phyloP scores from a whole-genome alignment of 208 protist genomes.

The Acanthamoeba healyi region DNA sequence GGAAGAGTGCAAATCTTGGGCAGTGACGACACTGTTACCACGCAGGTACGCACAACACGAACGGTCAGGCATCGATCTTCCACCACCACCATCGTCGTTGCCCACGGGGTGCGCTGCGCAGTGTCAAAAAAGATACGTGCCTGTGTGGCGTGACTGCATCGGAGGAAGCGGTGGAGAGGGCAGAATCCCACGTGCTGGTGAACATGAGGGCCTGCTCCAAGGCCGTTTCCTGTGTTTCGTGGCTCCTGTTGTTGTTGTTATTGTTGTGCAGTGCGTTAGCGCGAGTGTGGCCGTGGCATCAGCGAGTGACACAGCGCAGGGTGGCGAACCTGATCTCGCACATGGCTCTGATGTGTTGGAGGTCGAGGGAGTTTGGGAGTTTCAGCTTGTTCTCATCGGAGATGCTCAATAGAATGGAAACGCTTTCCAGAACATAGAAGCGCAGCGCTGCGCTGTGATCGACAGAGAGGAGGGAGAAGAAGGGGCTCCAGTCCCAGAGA shows the following conservation, averaged over 20 bases:
- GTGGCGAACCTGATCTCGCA: conserved; percentile 25
- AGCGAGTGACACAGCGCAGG: too few species aligned
- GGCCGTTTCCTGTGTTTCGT: conserved; percentile 10
- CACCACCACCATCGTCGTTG: too few species aligned
- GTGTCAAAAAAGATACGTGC: neutral
- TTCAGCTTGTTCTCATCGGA: conserved; percentile 54
- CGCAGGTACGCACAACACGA: neutral
- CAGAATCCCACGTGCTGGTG: conserved; percentile 24
- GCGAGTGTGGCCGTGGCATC: neutral
- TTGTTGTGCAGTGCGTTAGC: neutral
- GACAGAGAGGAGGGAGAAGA: conserved; percentile 56
- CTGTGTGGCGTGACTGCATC: neutral
- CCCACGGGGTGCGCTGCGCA: too few species aligned
- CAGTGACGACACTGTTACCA: neutral
- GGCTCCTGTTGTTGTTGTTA: neutral
- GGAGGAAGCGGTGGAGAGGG: neutral
- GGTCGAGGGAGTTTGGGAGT: neutral
- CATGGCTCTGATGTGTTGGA: conserved; percentile 6
- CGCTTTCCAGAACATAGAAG: conserved; percentile 40
- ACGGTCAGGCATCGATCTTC: too few species aligned
- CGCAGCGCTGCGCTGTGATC: neutral
- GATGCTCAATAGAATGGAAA: conserved; percentile 39
- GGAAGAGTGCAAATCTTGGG: neutral
- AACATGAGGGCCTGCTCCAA: conserved; percentile 67
- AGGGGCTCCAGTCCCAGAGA: conserved; percentile 72